Percentiles rank a stretch among this genome's conserved stretches.
Conservation (phyloP, 2,329 filamentous ascomycete species). For the Xylaria hypoxylon region DNA sequence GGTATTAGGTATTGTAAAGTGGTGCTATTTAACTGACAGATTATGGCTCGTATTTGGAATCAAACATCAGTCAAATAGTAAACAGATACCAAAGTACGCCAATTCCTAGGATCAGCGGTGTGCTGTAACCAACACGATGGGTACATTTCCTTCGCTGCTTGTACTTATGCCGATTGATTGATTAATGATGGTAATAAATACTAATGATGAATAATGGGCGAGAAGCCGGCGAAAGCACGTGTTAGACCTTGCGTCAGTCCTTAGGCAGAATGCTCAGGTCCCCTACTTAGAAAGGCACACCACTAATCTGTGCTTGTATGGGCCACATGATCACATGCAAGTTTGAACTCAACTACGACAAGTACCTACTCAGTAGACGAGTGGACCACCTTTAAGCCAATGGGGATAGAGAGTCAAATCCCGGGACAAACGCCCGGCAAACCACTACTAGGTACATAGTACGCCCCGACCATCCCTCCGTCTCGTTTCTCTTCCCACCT, state of each 20-base stretch:
- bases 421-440: neutral
- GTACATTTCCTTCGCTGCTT: slow-evolving; percentile 8
- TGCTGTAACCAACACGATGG: slow-evolving; percentile 15
- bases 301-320: slow-evolving; percentile 9
- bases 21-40: slow-evolving; percentile 18
- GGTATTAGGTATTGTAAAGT: neutral
- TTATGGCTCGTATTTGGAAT: neutral
- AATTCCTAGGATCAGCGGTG: slow-evolving; percentile 19
- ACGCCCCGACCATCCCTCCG: neutral
- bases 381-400: slow-evolving; percentile 14
- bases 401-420: neutral
- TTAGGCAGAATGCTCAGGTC: slow-evolving; percentile 9
- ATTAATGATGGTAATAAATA: slow-evolving; percentile 3
- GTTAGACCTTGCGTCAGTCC: slow-evolving; percentile 33
- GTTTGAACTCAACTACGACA: slow-evolving; percentile 27
- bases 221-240: slow-evolving; percentile 42
- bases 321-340: slow-evolving; percentile 48
- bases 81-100: neutral
- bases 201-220: slow-evolving; percentile 1
- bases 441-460: neutral
- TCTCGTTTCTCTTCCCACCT: neutral
- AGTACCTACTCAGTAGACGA: neutral
- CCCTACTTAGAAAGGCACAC: neutral
- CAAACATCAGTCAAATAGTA: neutral
- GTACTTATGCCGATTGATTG: no score